Evolutionary conservation across 2,329 filamentous ascomycete species (phyloP), one percentile per base, ranked within the genome.

Genomic region (Calonectria pauciramosa): DNA sequence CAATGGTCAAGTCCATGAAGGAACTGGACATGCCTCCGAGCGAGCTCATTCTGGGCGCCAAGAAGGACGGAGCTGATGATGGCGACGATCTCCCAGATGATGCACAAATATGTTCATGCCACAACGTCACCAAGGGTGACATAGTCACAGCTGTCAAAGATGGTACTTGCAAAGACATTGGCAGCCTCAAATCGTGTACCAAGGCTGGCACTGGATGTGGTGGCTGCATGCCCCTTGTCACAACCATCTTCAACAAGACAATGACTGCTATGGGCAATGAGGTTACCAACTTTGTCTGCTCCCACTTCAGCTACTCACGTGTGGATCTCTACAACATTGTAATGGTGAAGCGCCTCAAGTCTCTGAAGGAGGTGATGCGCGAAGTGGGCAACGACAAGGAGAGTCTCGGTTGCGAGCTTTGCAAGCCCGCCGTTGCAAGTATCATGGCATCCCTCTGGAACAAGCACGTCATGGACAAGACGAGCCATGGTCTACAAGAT

Each of bases 151-250:
- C 88, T 2, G 91, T 96, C 83, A 96, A 96, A 80, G 92, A 94
- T 68, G 95, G 94, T 49, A 92, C 90, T 3, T 97, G 95, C 88
- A 97, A 94, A 82, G 94, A 94, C 32, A 90, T 98, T 56, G 93
- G 92, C 68, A 94, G 96, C 70, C 90, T 98, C 82, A 98, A 98
- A 85, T 91, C 94, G 2, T 97, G 95, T 87, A 98, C 96, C 20
- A 98, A 98, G 84, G 95, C 95, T 23, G 96, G 96, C 51, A 98
- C 95, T 0, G 96, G 96, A 3, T 98, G 96, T 81, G 96, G 95
- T 78, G 96, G 96, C 10, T 98, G 96, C 83, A 92, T 98, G 91
- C 95, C 96, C 8, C 90, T 98, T 7, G 94, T 98, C 2, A 95
- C 95, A 70, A 94, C 93, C 77, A 97, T 98, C 82, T 97, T 98